Base-by-base conservation (phyloP, 1,284 basidiomycete species). In the Boletellus deceptivus region DNA sequence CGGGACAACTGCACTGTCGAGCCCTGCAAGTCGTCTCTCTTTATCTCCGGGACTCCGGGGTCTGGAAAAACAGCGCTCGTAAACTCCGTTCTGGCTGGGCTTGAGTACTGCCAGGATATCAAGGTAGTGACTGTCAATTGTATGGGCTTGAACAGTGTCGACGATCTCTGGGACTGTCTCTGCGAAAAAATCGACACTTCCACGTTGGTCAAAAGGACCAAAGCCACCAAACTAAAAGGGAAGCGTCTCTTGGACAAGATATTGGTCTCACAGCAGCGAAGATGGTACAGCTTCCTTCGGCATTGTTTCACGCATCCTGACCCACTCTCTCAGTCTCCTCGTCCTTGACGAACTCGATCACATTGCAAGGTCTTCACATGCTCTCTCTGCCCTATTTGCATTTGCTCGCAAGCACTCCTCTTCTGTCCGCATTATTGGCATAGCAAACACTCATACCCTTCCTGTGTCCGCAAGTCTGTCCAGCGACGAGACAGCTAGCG, bases 41-140 rank as follows among this genome's bases (percentile, higher is more conserved):
- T 89, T 64, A 82, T 91, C 46, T 91, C 89, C 16, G 89, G 89
- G 27, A 76, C 86, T 1, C 89, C 89, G 14, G 89, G 89, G 1
- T 88, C 87, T 6, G 89, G 89, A 25, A 91, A 91, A 71, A 91
- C 89, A 1, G 89, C 89, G 0, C 72, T 91, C 9, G 80, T 91
- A 31, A 87, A 86, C 60, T 72, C 79, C 5, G 70, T 89, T 42
- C 64, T 91, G 24, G 52, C 74, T 33, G 66, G 70, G 4, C 53
- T 76, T 20, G 65, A 72, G 10, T 70, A 75, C 22, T 52, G 39
- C 40, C 51, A 51, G 1, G 60, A 71, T 20, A 64, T 79, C 39
- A 77, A 74, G 50, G 69, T 85, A 16, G 61, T 88, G 22, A 73
- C 74, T 41, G 71, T 91, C 55, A 91, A 91, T 58, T 91, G 89